Conservation (phyloP, 768 basidiomycete genomes). For the Mycena venus region DNA sequence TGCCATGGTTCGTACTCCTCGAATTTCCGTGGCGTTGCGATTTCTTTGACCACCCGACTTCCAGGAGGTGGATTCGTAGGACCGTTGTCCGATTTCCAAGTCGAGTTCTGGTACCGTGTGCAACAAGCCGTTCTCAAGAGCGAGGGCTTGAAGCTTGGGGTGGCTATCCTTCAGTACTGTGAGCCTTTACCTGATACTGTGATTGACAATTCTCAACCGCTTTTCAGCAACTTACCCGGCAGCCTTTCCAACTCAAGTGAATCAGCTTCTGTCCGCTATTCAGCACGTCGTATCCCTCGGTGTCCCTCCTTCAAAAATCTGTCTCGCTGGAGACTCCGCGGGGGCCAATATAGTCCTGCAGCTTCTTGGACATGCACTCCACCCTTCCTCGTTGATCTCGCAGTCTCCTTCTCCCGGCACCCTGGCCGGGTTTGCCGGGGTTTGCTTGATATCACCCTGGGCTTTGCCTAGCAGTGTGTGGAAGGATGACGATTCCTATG, state of each 20-base stretch:
- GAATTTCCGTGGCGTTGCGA: neutral
- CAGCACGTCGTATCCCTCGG: slow-evolving; percentile 29
- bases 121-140: slow-evolving; percentile 6
- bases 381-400: slow-evolving; percentile 26
- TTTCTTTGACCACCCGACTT: neutral
- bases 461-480: neutral
- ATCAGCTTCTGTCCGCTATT: slow-evolving; percentile 28
- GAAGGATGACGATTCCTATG: neutral
- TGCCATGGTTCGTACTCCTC: neutral
- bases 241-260: slow-evolving; percentile 35
- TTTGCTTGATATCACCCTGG: slow-evolving; percentile 28
- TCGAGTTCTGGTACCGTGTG: slow-evolving; percentile 23
- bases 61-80: slow-evolving; percentile 21
- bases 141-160: neutral
- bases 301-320: slow-evolving; percentile 30
- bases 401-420: neutral
- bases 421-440: slow-evolving; percentile 12
- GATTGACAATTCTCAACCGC: neutral
- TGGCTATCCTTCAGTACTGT: slow-evolving; percentile 22
- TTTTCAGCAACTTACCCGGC: slow-evolving; percentile 13
- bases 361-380: slow-evolving; percentile 27
- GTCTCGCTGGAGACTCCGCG: slow-evolving; percentile 36
- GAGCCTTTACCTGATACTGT: neutral
- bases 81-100: slow-evolving; percentile 18
- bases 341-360: slow-evolving; percentile 37